phyloP scores from a whole-genome alignment of 192 early-diverging fungal genomes.

The Entophlyctis luteolus region DNA sequence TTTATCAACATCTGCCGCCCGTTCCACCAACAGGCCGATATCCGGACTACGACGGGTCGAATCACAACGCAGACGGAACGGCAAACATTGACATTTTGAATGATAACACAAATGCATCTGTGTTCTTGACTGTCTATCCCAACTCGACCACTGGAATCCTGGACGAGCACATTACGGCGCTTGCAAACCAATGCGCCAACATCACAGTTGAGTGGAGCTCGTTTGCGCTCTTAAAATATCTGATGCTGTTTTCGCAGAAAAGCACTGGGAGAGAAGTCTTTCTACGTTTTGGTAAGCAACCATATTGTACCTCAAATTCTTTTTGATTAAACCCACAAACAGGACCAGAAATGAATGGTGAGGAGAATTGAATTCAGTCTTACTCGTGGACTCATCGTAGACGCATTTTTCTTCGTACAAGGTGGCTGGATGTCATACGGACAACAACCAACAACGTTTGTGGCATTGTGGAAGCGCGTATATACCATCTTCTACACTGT shows the following conservation, averaged over 20 bases:
- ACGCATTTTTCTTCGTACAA: too few relatives aligned
- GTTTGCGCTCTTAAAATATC: background rate
- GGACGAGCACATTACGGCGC: background rate
- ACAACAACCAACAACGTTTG: background rate
- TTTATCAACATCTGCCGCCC: constrained; percentile 10
- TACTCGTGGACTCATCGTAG: too few relatives aligned
- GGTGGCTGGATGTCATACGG: constrained; percentile 5
- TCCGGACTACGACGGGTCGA: constrained; percentile 6
- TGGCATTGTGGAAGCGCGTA: background rate
- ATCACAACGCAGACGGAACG: constrained; percentile 16
- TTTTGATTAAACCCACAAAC: background rate
- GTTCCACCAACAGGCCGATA: background rate
- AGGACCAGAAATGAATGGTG: constrained; percentile 6
- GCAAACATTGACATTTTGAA: constrained; percentile 14
- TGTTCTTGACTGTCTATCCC: constrained; percentile 27
- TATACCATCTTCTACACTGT: background rate
- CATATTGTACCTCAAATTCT: background rate
- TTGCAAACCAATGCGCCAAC: constrained; percentile 4
- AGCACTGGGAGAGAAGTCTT: background rate
- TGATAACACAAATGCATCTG: constrained; percentile 19
- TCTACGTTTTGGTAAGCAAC: background rate
- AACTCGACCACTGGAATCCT: background rate
- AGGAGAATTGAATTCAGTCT: too few relatives aligned
- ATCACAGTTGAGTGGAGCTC: too few relatives aligned
- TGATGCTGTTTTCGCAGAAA: background rate